These are phyloP conservation scores for Mortierella antarctica DNA, from an alignment of 192 early-diverging fungal species.

Conservation along the genomic window DNA sequence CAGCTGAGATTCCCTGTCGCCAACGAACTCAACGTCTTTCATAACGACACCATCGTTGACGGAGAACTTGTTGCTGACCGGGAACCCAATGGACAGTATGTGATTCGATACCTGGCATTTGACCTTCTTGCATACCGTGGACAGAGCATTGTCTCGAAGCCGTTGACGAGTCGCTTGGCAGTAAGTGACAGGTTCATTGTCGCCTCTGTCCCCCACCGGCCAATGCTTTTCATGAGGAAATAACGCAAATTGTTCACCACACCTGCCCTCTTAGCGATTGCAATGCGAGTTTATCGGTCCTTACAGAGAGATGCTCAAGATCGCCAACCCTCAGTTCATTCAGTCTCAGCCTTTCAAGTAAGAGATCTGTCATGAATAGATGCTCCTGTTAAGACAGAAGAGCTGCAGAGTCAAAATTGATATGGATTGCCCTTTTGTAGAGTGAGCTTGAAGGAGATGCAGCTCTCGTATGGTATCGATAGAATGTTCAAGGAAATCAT, in stretches of 20 bases:
- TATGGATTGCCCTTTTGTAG: slow-evolving; percentile 29
- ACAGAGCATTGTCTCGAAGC: slow-evolving; percentile 63
- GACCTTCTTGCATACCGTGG: slow-evolving; percentile 77
- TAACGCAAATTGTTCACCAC: background rate
- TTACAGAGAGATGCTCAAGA: slow-evolving; percentile 61
- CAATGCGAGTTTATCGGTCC: slow-evolving; percentile 72
- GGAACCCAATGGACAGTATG: slow-evolving; percentile 63
- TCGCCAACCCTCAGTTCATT: slow-evolving; percentile 64
- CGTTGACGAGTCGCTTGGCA: slow-evolving; percentile 76
- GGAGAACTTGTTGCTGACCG: slow-evolving; percentile 90
- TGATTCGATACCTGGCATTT: slow-evolving; percentile 70
- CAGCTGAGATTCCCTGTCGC: slow-evolving; percentile 73
- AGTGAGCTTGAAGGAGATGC: slow-evolving; percentile 74
- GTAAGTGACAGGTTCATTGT: slow-evolving; percentile 53
- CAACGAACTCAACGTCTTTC: slow-evolving; percentile 55
- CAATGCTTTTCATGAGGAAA: background rate
- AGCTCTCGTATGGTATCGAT: slow-evolving; percentile 72
- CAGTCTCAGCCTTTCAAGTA: slow-evolving; percentile 51
- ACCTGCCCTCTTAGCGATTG: slow-evolving; percentile 62
- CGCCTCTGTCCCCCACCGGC: background rate
- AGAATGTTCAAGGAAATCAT: slow-evolving; percentile 67
- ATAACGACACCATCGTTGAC: slow-evolving; percentile 85
- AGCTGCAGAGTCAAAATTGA: background rate
- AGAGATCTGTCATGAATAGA: slow-evolving; percentile 1
- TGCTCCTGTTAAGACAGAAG: background rate